Evolutionary conservation across 176 grass and related monocot genomes (phyloP), one percentile per base, ranked within the genome.

Genomic region (Phragmites australis): DNA sequence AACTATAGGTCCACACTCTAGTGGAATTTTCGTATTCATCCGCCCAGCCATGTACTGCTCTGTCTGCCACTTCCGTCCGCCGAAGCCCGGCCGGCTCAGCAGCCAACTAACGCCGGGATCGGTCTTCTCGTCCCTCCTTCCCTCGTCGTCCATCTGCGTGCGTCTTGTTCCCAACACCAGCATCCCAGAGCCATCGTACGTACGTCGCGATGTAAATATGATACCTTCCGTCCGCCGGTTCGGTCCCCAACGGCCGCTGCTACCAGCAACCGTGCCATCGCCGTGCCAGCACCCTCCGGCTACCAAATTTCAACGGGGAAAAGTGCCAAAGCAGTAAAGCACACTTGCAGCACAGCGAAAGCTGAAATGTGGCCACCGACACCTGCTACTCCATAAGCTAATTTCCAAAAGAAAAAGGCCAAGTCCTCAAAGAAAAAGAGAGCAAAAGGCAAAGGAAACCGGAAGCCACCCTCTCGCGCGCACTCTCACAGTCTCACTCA

Each of bases 401-500:
- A 52, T 42, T 52, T 80, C 81, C 81, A 32, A 84, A 64, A 31
- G 45, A 7, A 44, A 78, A 83, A 82, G 8, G 76, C 26, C 76
- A 78, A 65, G 45, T 19, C 39, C 27, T 17, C 21, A 25, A 2
- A 76, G 46, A 9, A 39, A 51, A 53, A 79, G 13, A 30, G 32
- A 32, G 15, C 6, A 16, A 53, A 54, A 54, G 70, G 29, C 70
- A 2, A 68, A 31, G 12, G 59, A 11, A 49, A 58, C 49, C 39
- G 58, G 41, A 58, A 56, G 67, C 67, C 50, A 72, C 41, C 37
- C 22, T 8, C 23, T 3, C 56, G 9, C 15, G 9, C 15, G 3
- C 65, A 47, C 50, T 34, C 75, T 13, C 52, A n/a, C 52, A 27
- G 5, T 49, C 49, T 25, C 81, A 4, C 25, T 34, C 84, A 14